Evolutionary conservation across 805 yeast species (phyloP).

Genomic region (Starmerella apis): DNA sequence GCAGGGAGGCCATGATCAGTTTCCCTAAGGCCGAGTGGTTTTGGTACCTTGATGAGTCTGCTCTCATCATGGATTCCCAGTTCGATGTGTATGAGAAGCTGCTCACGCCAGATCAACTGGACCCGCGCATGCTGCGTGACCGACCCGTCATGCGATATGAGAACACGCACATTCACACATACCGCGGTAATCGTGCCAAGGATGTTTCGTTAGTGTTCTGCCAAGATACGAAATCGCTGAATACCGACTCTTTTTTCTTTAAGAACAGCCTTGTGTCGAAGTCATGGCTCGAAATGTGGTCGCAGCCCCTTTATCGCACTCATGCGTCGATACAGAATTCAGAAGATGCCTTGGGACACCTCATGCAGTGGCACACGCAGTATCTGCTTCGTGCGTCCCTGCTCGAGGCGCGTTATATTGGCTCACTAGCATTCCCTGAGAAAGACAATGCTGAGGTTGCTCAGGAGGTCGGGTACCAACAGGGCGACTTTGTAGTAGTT

Average conservation of each 20-base stretch:
- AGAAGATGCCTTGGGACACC: constrained; percentile 57
- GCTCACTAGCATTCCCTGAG: constrained; percentile 26
- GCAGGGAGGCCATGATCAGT: constrained; percentile 86
- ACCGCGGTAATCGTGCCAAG: constrained; percentile 45
- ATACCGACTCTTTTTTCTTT: constrained; percentile 61
- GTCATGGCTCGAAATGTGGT: constrained; percentile 69
- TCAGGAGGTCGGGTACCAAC: constrained; percentile 26
- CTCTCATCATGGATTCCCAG: constrained; percentile 62
- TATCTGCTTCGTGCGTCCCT: constrained; percentile 62
- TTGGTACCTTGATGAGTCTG: constrained; percentile 70
- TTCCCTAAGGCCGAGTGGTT: constrained; percentile 86
- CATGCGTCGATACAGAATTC: constrained; percentile 52
- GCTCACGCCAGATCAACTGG: constrained; percentile 49
- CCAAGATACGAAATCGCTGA: constrained; percentile 55
- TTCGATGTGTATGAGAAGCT: constrained; percentile 52
- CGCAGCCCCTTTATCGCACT: constrained; percentile 57
- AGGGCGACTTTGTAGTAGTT: constrained; percentile 30
- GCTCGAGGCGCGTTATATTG: constrained; percentile 53
- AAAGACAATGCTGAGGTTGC: constrained; percentile 19
- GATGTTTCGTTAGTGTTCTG: constrained; percentile 54
- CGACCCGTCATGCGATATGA: constrained; percentile 50
- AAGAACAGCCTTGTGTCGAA: constrained; percentile 49
- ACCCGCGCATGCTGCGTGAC: constrained; percentile 53
- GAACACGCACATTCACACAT: constrained; percentile 40
- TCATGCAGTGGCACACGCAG: constrained; percentile 90